A percentile compares a stretch with the other conserved stretches of the same genome.
These are phyloP conservation scores for Trifolium subterraneum DNA, from an alignment of 306 rosid species.

Conservation along the genomic window DNA sequence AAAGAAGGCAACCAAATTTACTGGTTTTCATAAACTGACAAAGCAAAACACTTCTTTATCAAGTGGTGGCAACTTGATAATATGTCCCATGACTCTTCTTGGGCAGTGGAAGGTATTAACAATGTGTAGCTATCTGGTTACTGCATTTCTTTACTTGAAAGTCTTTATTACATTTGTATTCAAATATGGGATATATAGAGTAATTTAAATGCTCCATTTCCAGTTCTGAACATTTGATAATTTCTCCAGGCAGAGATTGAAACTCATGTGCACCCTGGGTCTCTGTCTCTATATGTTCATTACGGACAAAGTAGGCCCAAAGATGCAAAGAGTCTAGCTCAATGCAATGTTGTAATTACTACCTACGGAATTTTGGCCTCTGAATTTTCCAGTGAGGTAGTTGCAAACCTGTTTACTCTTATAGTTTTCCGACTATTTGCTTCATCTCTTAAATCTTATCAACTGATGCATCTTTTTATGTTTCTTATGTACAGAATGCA, in stretches of 20 bases:
- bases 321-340: conserved; percentile 80
- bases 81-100: conserved; percentile 93
- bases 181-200: conserved; percentile 18
- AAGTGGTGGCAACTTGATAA: conserved; percentile 79
- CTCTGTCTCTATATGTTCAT: conserved; percentile 79
- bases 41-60: conserved; percentile 60
- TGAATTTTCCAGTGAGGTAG: conserved; percentile 84
- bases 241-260: conserved; percentile 88
- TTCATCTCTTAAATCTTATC: conserved; percentile 31
- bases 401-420: conserved; percentile 39
- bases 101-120: conserved; percentile 93
- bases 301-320: conserved; percentile 90
- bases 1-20: conserved; percentile 57
- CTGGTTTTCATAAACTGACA: conserved; percentile 72
- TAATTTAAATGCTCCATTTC: conserved; percentile 13
- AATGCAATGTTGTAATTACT: conserved; percentile 81
- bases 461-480: conserved; percentile 37
- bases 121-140: conserved; percentile 34
- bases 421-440: conserved; percentile 32
- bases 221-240: conserved; percentile 44
- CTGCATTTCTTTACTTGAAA: conserved; percentile 35
- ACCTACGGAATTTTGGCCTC: conserved; percentile 90
- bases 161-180: conserved; percentile 23
- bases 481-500: conserved; percentile 57
- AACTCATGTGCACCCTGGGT: conserved; percentile 77